A percentile compares a stretch with the other conserved stretches of the same genome.
These are phyloP conservation scores for Dissophora globulifera DNA, from an alignment of 192 early-diverging fungal genomes.

Conservation along the genomic window DNA sequence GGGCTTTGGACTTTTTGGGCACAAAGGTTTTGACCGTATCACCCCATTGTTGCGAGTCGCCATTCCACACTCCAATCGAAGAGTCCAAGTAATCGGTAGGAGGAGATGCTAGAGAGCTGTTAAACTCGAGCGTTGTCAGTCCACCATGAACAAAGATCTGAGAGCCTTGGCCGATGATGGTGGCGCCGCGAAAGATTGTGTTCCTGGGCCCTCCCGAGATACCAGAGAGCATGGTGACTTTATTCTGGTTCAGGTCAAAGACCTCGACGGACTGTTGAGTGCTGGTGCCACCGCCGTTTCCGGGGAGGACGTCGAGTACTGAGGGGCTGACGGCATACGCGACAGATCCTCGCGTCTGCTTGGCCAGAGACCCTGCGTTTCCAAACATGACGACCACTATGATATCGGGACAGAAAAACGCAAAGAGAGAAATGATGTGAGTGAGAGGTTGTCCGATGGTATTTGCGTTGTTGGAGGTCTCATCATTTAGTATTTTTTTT, in stretches of 20 bases:
- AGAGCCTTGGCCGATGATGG: slow-evolving; percentile 18
- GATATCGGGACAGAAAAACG: no score
- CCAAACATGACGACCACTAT: slow-evolving; percentile 55
- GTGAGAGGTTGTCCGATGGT: no score
- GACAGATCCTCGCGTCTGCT: slow-evolving; percentile 25
- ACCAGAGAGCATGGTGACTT: background rate
- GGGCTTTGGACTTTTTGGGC: slow-evolving; percentile 21
- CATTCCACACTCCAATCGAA: slow-evolving; percentile 31
- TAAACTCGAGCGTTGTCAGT: slow-evolving; percentile 6
- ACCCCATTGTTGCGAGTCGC: slow-evolving; percentile 13
- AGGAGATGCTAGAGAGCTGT: background rate
- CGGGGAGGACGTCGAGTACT: slow-evolving; percentile 21
- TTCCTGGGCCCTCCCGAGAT: slow-evolving; percentile 27
- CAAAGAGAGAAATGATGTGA: no score
- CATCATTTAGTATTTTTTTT: no score
- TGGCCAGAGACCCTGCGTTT: slow-evolving; percentile 14
- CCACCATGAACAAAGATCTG: slow-evolving; percentile 49
- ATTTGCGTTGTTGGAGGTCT: no score
- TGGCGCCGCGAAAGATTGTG: slow-evolving; percentile 32
- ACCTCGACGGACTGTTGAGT: slow-evolving; percentile 13
- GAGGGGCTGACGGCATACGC: slow-evolving; percentile 16
- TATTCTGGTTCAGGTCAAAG: slow-evolving; percentile 3
- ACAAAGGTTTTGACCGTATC: slow-evolving; percentile 10
- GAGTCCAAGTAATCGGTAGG: background rate
- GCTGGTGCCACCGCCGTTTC: slow-evolving; percentile 28